Evolutionary conservation across 139 green algal species (phyloP).

Genomic region (Picochlorum sp.): DNA sequence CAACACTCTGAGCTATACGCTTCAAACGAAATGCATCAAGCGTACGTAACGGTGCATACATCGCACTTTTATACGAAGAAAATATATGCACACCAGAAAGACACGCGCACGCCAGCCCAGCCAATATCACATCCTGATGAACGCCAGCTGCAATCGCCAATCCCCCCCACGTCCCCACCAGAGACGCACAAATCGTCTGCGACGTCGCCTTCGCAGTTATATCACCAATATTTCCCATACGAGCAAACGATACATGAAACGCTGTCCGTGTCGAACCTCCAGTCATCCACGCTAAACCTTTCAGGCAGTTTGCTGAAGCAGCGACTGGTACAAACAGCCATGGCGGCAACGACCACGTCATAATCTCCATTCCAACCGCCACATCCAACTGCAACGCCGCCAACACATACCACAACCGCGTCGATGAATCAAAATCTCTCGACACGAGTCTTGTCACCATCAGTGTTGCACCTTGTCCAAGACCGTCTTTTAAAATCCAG

Average conservation of each 20-base stretch:
- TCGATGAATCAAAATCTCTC: conserved; percentile 65
- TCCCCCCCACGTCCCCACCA: conserved; percentile 46
- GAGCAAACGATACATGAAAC: conserved; percentile 62
- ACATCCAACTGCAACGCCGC: conserved; percentile 25
- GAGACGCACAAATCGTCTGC: conserved; percentile 59
- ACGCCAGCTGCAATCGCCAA: conserved; percentile 14
- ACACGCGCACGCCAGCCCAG: conserved; percentile 11
- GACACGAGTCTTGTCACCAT: conserved; percentile 61
- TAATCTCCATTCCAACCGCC: conserved; percentile 45
- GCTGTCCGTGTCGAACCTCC: conserved; percentile 45
- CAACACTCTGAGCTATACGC: background rate
- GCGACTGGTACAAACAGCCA: conserved; percentile 49
- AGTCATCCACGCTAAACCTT: conserved; percentile 65
- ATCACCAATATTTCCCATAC: conserved; percentile 62
- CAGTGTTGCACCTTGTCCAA: conserved; percentile 62
- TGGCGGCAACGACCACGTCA: conserved; percentile 40
- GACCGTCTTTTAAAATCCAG: conserved; percentile 67
- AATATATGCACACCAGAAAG: conserved; percentile 26
- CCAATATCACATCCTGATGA: conserved; percentile 8
- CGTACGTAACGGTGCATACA: conserved; percentile 49
- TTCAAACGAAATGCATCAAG: conserved; percentile 42
- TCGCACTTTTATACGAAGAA: conserved; percentile 11
- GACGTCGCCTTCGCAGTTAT: conserved; percentile 48
- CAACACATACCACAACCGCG: conserved; percentile 44
- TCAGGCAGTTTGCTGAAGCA: conserved; percentile 55